A percentile compares a stretch with the other conserved stretches of the same genome.
These are phyloP conservation scores for Chaetoceros muelleri DNA, from an alignment of 108 stramenopile genomes.

Conservation along the genomic window DNA sequence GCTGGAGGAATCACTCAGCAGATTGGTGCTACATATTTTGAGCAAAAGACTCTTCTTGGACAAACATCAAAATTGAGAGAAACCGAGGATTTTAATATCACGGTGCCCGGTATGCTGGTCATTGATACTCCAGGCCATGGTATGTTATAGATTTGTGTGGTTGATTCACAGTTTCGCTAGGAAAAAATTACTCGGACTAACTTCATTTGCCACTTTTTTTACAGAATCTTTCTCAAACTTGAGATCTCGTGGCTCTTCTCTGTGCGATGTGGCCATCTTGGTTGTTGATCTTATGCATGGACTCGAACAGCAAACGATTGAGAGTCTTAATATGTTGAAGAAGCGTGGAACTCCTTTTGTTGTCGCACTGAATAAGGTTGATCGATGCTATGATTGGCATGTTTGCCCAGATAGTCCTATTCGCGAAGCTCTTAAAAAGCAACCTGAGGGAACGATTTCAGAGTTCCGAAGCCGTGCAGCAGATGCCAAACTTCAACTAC, in stretches of 20 bases:
- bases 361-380: slow-evolving; percentile 98
- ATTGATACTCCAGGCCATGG: slow-evolving; percentile 97
- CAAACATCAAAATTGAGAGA: slow-evolving; percentile 79
- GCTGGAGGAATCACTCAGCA: slow-evolving; percentile 99
- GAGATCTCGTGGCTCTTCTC: slow-evolving; percentile 90
- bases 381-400: slow-evolving; percentile 98
- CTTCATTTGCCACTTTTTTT: slow-evolving; percentile 59
- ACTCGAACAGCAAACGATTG: slow-evolving; percentile 98
- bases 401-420: slow-evolving; percentile 85
- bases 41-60: slow-evolving; percentile 80
- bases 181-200: neutral
- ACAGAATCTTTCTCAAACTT: slow-evolving; percentile 94
- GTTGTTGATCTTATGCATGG: slow-evolving; percentile 99
- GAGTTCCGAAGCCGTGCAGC: slow-evolving; percentile 88
- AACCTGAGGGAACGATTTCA: slow-evolving; percentile 75
- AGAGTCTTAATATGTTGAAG: slow-evolving; percentile 92
- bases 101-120: slow-evolving; percentile 94
- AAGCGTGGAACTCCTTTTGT: slow-evolving; percentile 93
- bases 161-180: neutral
- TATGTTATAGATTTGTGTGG: neutral
- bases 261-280: slow-evolving; percentile 98
- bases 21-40: slow-evolving; percentile 99
- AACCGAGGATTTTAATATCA: slow-evolving; percentile 78
- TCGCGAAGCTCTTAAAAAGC: slow-evolving; percentile 85
- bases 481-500: slow-evolving; percentile 78